phyloP scores from a whole-genome alignment of 2,329 filamentous ascomycete species.

The Fusarium liriodendri region DNA sequence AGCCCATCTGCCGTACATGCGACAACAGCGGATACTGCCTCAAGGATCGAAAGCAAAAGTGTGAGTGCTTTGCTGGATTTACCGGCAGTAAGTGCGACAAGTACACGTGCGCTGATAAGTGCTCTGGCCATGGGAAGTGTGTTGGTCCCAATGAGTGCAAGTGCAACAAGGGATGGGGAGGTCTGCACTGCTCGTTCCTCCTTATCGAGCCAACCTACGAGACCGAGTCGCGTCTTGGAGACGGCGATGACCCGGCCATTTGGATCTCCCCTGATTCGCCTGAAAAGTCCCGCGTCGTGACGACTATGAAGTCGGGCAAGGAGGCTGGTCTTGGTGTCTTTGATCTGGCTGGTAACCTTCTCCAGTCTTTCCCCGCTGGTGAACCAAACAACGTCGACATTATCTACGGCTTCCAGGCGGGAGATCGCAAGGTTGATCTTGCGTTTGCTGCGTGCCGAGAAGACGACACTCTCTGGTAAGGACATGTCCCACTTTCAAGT shows the following conservation, averaged over 20 bases:
- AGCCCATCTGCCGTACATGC: constrained; percentile 50
- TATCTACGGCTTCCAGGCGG: constrained; percentile 60
- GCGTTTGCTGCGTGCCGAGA: constrained; percentile 62
- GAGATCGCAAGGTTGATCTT: constrained; percentile 58
- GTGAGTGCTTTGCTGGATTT: constrained; percentile 59
- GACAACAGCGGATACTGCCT: constrained; percentile 53
- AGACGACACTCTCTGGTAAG: constrained; percentile 65
- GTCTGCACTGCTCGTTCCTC: constrained; percentile 58
- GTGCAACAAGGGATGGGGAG: constrained; percentile 57
- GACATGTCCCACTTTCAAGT: rapidly evolving
- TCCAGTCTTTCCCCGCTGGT: constrained; percentile 57
- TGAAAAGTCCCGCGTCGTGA: constrained; percentile 60
- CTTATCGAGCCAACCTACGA: constrained; percentile 54
- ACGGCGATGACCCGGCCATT: constrained; percentile 61
- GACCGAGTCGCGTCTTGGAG: constrained; percentile 56
- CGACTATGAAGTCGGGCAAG: constrained; percentile 61
- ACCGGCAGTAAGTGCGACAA: constrained; percentile 48
- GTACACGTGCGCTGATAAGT: constrained; percentile 54
- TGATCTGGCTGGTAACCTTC: constrained; percentile 58
- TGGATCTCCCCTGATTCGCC: constrained; percentile 57
- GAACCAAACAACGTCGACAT: constrained; percentile 67
- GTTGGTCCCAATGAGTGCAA: constrained; percentile 55
- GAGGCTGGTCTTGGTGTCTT: constrained; percentile 63
- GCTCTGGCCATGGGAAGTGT: constrained; percentile 55
- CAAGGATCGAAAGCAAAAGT: constrained; percentile 40